A percentile compares a stretch with the other conserved stretches of the same genome.
These are phyloP conservation scores for Lasiodiplodia theobromae DNA, from an alignment of 2,329 filamentous ascomycete species.

Conservation along the genomic window DNA sequence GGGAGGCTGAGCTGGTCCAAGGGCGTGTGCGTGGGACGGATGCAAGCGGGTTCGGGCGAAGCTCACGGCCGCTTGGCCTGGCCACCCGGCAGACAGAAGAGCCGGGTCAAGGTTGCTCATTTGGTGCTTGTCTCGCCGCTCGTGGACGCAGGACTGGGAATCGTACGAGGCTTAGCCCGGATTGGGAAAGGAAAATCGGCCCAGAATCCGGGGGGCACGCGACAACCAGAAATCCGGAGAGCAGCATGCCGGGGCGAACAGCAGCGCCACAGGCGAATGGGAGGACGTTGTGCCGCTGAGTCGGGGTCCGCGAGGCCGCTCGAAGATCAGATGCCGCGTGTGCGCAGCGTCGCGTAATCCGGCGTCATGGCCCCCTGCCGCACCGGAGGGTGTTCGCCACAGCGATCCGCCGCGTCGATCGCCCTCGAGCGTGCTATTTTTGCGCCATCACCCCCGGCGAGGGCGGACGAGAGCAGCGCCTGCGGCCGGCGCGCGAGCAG, in stretches of 20 bases:
- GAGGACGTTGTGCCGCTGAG: conserved; percentile 7
- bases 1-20: not conserved
- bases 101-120: not conserved
- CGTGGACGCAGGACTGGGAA: not conserved
- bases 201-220: conserved; percentile 7
- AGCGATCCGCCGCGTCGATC: conserved; percentile 20
- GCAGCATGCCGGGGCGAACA: conserved; percentile 6
- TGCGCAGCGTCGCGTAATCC: conserved; percentile 22
- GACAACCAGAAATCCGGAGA: conserved; percentile 3
- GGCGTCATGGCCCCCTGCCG: conserved; percentile 17
- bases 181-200: not conserved
- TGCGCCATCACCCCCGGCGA: not conserved
- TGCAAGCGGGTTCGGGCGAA: conserved; percentile 1
- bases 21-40: not conserved
- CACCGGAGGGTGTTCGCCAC: conserved; percentile 23
- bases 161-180: conserved; percentile 1
- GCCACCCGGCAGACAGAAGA: not conserved
- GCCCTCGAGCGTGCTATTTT: conserved; percentile 19
- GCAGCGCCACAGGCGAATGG: conserved; percentile 6
- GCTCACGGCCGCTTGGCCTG: not conserved
- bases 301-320: conserved; percentile 24
- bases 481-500: not conserved
- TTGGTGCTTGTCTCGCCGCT: not conserved
- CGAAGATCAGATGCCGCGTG: conserved; percentile 24
- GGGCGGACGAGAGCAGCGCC: conserved; percentile 16